Evolutionary conservation across 1,139 yeast genomes (phyloP), one percentile per base, ranked within the genome.

Genomic region (Debaryomyces singareniensis): DNA sequence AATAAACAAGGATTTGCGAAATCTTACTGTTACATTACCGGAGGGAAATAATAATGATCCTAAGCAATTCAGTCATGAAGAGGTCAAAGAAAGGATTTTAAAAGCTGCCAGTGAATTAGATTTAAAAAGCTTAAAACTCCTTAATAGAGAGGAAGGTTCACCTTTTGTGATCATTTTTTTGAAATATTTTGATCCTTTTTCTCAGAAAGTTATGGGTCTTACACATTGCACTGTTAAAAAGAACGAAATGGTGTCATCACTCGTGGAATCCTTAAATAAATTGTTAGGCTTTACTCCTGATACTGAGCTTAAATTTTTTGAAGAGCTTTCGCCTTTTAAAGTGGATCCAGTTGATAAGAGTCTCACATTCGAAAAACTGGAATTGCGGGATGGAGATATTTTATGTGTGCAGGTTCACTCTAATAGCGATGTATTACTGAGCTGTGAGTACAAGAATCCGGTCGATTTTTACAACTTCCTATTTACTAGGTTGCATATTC

Each of bases 331-430:
- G 31, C 78, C 79, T 3, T 65, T 66, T 2, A 72, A 74, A 47
- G 66, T 85, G 29, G 84, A 79, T 24, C 49, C 51, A 3, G 43
- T 75, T 5, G 64, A 71, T 27, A 49, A 58, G 3, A 48, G 53
- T 4, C 54, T 60, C 25, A 61, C 82, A 0, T 73, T 81, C 40
- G 75, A 71, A 38, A 71, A 75, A 37, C 66, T 75, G 23, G 96
- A 87, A 47, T 55, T 89, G 23, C 68, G 70, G 12, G 78, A 71
- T 40, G 96, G 96, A 40, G 96, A 87, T 49, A 82, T 89, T 14
- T 54, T 89, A 11, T 66, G 83, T 16, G 70, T 82, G 30, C 80
- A 80, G 35, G 47, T 52, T 1, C 36, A 50, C 1, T 12, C 7
- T 7, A 7, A 9, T 9, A 7, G 13, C 9, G 46, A 55, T 27